Conservation (phyloP, 176 grass and related monocot genomes). For the Cenchrus fungigraminus region DNA sequence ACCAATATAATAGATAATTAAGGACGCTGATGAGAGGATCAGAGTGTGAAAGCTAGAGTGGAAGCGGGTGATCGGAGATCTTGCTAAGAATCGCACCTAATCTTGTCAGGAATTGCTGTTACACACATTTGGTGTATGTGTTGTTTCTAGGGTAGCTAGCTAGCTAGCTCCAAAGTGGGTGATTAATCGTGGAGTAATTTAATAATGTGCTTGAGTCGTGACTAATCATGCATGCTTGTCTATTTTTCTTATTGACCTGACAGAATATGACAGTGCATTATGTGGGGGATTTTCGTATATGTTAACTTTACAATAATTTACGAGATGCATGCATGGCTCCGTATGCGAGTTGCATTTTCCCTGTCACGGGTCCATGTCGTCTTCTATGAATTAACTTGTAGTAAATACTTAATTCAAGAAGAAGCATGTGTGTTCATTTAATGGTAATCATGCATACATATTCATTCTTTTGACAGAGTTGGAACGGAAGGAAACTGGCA, state of each 20-base stretch:
- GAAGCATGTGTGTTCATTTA: too few relatives aligned
- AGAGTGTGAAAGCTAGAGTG: conserved; percentile 14
- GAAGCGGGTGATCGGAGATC: background rate
- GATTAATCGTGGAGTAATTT: background rate
- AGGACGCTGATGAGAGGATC: conserved; percentile 26
- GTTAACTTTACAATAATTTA: too few relatives aligned
- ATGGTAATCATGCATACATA: too few relatives aligned
- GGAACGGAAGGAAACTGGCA: too few relatives aligned
- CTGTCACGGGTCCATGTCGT: background rate
- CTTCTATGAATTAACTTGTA: background rate
- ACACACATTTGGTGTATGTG: background rate
- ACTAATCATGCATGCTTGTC: background rate
- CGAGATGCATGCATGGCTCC: background rate
- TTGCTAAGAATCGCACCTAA: conserved; percentile 8
- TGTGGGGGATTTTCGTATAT: too few relatives aligned
- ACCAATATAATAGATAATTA: background rate
- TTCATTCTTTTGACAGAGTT: too few relatives aligned
- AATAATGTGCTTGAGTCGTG: background rate
- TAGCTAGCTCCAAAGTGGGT: background rate
- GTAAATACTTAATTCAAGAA: too few relatives aligned
- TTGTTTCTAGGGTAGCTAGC: background rate
- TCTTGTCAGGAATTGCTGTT: conserved; percentile 28
- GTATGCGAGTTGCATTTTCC: background rate
- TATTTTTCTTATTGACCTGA: background rate
- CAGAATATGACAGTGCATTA: background rate